Percentiles rank a stretch among this genome's conserved stretches.
phyloP scores from a whole-genome alignment of 148 eudicot genomes.

The Nyssa sinensis region DNA sequence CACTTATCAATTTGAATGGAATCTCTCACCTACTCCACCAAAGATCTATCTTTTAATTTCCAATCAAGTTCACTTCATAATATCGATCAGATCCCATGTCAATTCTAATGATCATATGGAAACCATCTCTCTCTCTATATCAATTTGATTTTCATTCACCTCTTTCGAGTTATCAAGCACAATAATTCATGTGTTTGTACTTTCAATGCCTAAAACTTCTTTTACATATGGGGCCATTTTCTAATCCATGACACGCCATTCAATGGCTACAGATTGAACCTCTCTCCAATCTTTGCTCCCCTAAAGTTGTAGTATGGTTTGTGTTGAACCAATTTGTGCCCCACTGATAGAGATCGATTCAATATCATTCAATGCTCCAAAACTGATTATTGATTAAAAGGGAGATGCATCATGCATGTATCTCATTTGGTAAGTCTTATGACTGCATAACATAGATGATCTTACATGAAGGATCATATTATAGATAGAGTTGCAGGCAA shows the following conservation, averaged over 20 bases:
- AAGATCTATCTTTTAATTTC: neutral
- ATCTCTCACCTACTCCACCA: neutral
- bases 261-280: too few relatives aligned
- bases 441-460: too few relatives aligned
- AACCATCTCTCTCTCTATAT: too few relatives aligned
- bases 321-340: neutral
- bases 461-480: too few relatives aligned
- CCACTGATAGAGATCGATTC: neutral
- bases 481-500: too few relatives aligned
- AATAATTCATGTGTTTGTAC: neutral
- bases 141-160: too few relatives aligned
- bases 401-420: too few relatives aligned
- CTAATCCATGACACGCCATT: too few relatives aligned
- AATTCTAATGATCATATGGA: neutral
- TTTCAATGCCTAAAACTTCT: neutral
- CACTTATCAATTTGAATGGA: neutral
- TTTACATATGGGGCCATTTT: neutral
- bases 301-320: neutral
- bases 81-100: neutral
- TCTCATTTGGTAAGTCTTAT: too few relatives aligned
- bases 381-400: neutral
- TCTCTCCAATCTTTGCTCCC: neutral
- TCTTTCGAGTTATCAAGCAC: too few relatives aligned
- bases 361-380: neutral
- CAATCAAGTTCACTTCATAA: slow-evolving; percentile 4